Evolutionary conservation across 257 asterid genomes (phyloP).

Genomic region (Asclepias syriaca): DNA sequence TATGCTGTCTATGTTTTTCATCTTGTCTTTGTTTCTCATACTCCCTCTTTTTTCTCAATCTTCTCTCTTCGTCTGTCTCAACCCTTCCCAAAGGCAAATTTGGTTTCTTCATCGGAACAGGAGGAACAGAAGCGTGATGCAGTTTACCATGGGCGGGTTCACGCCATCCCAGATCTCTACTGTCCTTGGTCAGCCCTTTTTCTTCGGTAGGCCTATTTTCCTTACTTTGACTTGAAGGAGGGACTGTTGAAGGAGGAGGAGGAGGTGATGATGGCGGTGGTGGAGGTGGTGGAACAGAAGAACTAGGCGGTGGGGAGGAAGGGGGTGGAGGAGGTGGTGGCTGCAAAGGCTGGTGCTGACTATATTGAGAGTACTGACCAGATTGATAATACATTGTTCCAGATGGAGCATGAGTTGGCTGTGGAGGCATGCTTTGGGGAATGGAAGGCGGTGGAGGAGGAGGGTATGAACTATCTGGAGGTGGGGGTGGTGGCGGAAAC

Average conservation of each 20-base stretch:
- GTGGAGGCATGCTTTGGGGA: slow-evolving; percentile 26
- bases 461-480: slow-evolving; percentile 65
- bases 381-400: slow-evolving; percentile 33
- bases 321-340: slow-evolving; percentile 62
- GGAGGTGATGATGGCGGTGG: slow-evolving; percentile 66
- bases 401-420: slow-evolving; percentile 27
- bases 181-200: slow-evolving; percentile 21
- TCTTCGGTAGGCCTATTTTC: slow-evolving; percentile 43
- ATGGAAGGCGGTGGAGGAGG: slow-evolving; percentile 50
- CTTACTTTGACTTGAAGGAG: slow-evolving; percentile 37
- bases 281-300: slow-evolving; percentile 53
- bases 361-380: slow-evolving; percentile 36
- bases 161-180: slow-evolving; percentile 31
- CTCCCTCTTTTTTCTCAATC: slow-evolving; percentile 72
- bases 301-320: slow-evolving; percentile 39
- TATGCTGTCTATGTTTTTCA: slow-evolving; percentile 69
- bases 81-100: slow-evolving; percentile 40
- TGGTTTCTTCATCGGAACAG: slow-evolving; percentile 34
- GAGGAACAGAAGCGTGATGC: slow-evolving; percentile 54
- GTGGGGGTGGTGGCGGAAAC: slow-evolving; percentile 75
- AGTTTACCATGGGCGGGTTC: slow-evolving; percentile 36
- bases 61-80: slow-evolving; percentile 94
- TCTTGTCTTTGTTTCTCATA: slow-evolving; percentile 80
- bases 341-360: slow-evolving; percentile 36
- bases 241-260: slow-evolving; percentile 38